Evolutionary conservation across 208 protist species (phyloP), one percentile per base, ranked within the genome.

Genomic region (Crithidia expoeki): DNA sequence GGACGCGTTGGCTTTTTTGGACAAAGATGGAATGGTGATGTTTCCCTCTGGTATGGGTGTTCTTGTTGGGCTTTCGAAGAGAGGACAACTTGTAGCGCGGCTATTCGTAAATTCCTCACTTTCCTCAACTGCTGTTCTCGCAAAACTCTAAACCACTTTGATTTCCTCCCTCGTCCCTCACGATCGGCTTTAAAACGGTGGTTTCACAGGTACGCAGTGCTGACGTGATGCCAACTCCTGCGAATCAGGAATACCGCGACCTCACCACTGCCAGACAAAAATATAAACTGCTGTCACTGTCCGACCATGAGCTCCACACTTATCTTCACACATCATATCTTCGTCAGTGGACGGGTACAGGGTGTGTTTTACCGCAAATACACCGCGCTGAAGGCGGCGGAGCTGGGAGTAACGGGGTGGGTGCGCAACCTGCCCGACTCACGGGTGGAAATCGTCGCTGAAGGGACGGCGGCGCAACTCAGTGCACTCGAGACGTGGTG

Each of bases 341-440:
- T 91, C 33, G 89, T 97, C 17, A 69, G 61, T 36, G 94, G 94
- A 19, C 76, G 81, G 17, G 94, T 97, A 34, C 94, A 97, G 70
- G 92, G 94, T 30, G 94, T 97, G 2, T 96, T 94, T 65, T 96
- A 88, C 38, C 82, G 92, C 66, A 96, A 96, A 59, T 74, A 96
- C 80, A 92, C 94, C 9, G 64, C 82, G 28, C 61, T 61, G 6
- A 60, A 69, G 6, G 91, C 87, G 5, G 6, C 34, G 28, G 65
- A 80, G 53, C 71, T 84, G 1, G 76, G 84, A 0, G 60, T 97
- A n/a, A 81, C 81, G 11, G 94, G 92, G 23, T 96, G 83, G 78
- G 89, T 96, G 44, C 81, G 83, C 38, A 96, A 97, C 75, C 46
- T 88, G 32, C 51, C 69, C 2, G 87, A 95, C 63, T 86, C 90